These are phyloP conservation scores for Dinochytrium kinnereticum DNA, from an alignment of 371 early-diverging fungal genomes.

Conservation along the genomic window DNA sequence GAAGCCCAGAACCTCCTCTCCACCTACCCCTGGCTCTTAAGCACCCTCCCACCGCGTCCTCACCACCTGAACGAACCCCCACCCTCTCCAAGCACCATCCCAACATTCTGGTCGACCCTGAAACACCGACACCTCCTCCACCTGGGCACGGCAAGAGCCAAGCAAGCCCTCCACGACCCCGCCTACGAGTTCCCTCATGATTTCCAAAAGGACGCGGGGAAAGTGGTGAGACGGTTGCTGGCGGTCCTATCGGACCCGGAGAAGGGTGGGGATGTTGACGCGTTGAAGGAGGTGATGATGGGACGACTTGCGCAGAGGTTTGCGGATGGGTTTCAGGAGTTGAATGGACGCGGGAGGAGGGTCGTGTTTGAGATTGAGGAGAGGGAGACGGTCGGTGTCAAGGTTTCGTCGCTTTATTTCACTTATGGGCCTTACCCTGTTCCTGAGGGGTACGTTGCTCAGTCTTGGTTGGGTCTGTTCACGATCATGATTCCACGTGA, in stretches of 20 bases:
- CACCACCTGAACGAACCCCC: conserved; percentile 16
- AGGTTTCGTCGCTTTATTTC: conserved; percentile 32
- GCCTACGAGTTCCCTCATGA: conserved; percentile 44
- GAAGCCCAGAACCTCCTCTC: background rate
- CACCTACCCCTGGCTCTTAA: conserved; percentile 43
- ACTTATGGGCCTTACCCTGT: conserved; percentile 52
- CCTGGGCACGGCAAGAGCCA: conserved; percentile 37
- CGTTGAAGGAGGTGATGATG: conserved; percentile 29
- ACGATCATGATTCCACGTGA: conserved; percentile 39
- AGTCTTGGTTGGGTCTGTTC: conserved; percentile 43
- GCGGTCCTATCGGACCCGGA: conserved; percentile 28
- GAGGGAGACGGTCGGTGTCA: background rate
- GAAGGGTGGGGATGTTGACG: conserved; percentile 12
- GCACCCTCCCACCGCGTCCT: conserved; percentile 30
- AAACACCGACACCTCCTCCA: conserved; percentile 41
- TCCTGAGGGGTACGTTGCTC: conserved; percentile 41
- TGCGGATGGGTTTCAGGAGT: conserved; percentile 13
- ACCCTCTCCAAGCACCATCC: conserved; percentile 13
- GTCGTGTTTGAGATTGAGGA: background rate
- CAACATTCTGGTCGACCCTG: conserved; percentile 44
- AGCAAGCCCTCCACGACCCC: conserved; percentile 38
- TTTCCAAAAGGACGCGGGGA: conserved; percentile 39
- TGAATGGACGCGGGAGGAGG: background rate
- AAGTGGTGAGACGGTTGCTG: conserved; percentile 22
- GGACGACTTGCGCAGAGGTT: conserved; percentile 35